Evolutionary conservation across 2,329 filamentous ascomycete genomes (phyloP).

Genomic region (Macroventuria anomochaeta): DNA sequence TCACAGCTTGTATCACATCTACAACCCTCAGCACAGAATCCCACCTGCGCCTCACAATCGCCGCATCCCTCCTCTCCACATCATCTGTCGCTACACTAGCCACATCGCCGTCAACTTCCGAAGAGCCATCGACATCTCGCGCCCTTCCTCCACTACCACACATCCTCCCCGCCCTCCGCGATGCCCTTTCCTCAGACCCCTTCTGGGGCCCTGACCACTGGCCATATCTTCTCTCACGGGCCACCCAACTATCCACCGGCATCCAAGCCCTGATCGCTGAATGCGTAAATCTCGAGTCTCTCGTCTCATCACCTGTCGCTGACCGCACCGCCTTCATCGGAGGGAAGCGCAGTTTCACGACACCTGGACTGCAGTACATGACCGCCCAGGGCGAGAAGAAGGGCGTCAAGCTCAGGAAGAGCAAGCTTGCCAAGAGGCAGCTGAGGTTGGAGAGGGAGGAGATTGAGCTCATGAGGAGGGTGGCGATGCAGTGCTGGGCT

Average conservation of each 20-base stretch:
- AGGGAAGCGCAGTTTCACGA: constrained; percentile 29
- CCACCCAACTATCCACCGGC: constrained; percentile 50
- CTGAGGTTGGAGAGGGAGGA: constrained; percentile 53
- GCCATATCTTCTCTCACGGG: constrained; percentile 53
- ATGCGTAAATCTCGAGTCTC: constrained; percentile 51
- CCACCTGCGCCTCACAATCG: constrained; percentile 55
- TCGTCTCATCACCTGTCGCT: constrained; percentile 43
- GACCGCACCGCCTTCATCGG: constrained; percentile 17
- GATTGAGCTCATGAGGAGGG: constrained; percentile 50
- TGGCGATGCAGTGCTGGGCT: constrained; percentile 54
- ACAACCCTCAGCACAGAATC: constrained; percentile 56
- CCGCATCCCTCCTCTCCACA: constrained; percentile 56
- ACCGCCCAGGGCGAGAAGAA: constrained; percentile 23
- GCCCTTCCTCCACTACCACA: constrained; percentile 44
- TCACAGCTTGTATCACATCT: constrained; percentile 52
- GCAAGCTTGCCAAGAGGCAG: constrained; percentile 56
- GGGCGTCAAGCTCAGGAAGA: constrained; percentile 44
- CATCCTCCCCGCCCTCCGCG: constrained; percentile 52
- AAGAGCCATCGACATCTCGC: constrained; percentile 14
- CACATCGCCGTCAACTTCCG: constrained; percentile 16
- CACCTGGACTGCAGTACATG: constrained; percentile 22
- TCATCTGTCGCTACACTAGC: constrained; percentile 23
- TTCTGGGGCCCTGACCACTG: constrained; percentile 55
- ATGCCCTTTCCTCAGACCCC: constrained; percentile 50
- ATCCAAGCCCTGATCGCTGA: constrained; percentile 56